Percentiles rank a stretch among this genome's conserved stretches.
phyloP scores from a whole-genome alignment of 352 stramenopile species.

The Achlya hypogyna region DNA sequence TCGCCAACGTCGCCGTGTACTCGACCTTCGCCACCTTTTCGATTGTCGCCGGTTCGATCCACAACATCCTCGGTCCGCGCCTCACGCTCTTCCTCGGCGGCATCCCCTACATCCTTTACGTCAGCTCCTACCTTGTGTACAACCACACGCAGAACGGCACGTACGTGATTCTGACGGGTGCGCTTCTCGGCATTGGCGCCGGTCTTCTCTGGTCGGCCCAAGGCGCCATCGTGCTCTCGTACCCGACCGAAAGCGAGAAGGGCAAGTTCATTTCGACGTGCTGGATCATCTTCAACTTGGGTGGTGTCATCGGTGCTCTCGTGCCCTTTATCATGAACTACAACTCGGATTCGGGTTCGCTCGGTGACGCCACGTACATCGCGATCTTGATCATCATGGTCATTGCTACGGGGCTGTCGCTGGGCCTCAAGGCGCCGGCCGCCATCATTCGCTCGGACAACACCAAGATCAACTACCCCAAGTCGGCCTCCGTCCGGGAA shows the following conservation, averaged over 20 bases:
- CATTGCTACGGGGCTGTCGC: constrained; percentile 30
- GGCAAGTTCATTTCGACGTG: constrained; percentile 57
- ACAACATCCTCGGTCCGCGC: constrained; percentile 37
- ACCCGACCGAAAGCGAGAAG: constrained; percentile 32
- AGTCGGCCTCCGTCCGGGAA: neutral
- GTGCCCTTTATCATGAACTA: constrained; percentile 48
- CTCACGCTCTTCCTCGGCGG: constrained; percentile 44
- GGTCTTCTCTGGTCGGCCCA: constrained; percentile 71
- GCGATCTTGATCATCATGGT: constrained; percentile 51
- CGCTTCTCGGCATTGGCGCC: constrained; percentile 41
- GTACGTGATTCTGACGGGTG: neutral
- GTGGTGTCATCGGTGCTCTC: constrained; percentile 39
- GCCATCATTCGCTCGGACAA: constrained; percentile 26
- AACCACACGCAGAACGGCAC: neutral
- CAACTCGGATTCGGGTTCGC: neutral
- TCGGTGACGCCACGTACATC: constrained; percentile 32
- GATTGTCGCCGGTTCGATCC: constrained; percentile 33
- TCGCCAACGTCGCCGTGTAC: constrained; percentile 42
- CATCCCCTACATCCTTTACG: constrained; percentile 47
- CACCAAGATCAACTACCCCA: constrained; percentile 7
- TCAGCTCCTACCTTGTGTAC: constrained; percentile 27
- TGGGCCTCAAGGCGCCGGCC: constrained; percentile 28
- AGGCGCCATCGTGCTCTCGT: constrained; percentile 50
- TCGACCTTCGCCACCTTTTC: constrained; percentile 44
- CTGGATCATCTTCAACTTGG: constrained; percentile 78